Percentiles rank a stretch among this genome's conserved stretches.
Conservation (phyloP, 1,284 basidiomycete genomes). For the Cutaneotrichosporon cyanovorans region DNA sequence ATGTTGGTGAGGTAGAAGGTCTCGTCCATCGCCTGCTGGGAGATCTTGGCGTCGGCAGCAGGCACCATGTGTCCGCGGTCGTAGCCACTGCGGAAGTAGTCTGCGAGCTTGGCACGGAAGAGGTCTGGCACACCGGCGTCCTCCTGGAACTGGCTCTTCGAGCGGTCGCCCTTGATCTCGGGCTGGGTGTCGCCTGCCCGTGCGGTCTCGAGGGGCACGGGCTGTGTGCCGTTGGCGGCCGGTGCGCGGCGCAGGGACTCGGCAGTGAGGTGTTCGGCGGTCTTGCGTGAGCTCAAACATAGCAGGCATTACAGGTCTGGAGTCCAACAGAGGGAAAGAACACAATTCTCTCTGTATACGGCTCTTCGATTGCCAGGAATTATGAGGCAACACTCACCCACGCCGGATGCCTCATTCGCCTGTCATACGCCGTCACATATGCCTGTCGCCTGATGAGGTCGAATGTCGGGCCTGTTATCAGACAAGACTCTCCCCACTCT, state of each 20-base stretch:
- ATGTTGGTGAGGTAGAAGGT: slow-evolving; percentile 95
- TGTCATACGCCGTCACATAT: slow-evolving; percentile 85
- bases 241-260: slow-evolving; percentile 59
- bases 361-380: too few relatives aligned
- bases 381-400: slow-evolving; percentile 62
- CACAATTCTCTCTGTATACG: too few relatives aligned
- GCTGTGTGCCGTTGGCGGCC: slow-evolving; percentile 20
- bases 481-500: too few relatives aligned
- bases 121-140: slow-evolving; percentile 66
- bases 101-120: slow-evolving; percentile 78
- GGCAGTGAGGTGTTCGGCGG: slow-evolving; percentile 81
- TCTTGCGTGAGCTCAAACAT: slow-evolving; percentile 50
- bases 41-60: slow-evolving; percentile 87
- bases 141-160: slow-evolving; percentile 76
- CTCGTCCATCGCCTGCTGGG: slow-evolving; percentile 87
- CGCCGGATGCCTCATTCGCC: slow-evolving; percentile 78
- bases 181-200: slow-evolving; percentile 32
- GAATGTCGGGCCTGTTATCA: slow-evolving; percentile 62
- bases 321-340: too few relatives aligned
- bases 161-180: slow-evolving; percentile 56
- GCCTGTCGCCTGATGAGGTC: slow-evolving; percentile 72
- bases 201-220: slow-evolving; percentile 33
- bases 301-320: too few relatives aligned
- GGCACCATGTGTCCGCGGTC: slow-evolving; percentile 98
- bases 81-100: slow-evolving; percentile 91